Conservation (phyloP, 140 eudicot species). For the Senecio squalidus region DNA sequence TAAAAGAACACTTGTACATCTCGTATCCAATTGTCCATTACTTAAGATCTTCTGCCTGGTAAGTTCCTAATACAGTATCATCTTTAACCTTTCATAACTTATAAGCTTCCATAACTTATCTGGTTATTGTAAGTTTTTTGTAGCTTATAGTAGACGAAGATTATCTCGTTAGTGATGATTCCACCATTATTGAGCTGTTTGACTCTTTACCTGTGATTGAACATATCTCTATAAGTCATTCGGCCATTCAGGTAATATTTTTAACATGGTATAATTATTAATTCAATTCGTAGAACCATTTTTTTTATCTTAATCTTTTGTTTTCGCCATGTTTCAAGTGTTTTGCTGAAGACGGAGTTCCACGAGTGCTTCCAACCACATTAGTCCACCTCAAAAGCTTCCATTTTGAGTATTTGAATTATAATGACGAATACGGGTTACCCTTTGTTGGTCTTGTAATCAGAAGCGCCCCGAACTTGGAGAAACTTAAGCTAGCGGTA, state of each 20-base stretch:
- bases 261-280: too few relatives aligned
- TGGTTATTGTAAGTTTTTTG: background rate
- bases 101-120: background rate
- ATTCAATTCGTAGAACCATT: background rate
- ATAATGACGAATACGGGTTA: background rate
- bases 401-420: too few relatives aligned
- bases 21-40: background rate
- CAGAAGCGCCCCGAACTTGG: background rate
- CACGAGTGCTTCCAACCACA: background rate
- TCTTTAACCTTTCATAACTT: background rate
- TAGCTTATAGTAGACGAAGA: too few relatives aligned
- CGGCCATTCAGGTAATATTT: background rate
- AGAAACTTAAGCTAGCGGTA: background rate
- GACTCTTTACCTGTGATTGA: background rate
- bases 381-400: background rate
- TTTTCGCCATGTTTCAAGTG: background rate
- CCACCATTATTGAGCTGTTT: background rate
- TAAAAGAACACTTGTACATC: background rate
- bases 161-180: background rate
- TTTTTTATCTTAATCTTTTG: background rate
- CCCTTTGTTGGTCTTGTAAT: background rate
- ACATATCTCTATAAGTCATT: accelerated
- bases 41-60: background rate
- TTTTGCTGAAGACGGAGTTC: background rate
- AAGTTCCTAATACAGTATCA: background rate